Evolutionary conservation across 106 monocot genomes (phyloP).

Genomic region (Dendrobium officinale): DNA sequence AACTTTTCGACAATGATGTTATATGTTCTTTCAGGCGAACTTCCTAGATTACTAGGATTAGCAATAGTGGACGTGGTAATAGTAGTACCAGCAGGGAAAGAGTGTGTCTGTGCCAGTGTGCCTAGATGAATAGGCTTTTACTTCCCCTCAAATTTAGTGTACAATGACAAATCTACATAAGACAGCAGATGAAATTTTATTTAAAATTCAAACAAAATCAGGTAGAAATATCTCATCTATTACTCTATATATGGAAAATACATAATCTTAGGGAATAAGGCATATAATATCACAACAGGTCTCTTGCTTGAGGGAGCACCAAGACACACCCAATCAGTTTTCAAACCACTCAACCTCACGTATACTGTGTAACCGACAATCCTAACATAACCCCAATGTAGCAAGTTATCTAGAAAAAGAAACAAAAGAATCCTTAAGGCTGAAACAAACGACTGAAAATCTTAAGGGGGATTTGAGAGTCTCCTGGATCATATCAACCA

Average conservation of each 20-base stretch:
- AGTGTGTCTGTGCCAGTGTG: too few species aligned
- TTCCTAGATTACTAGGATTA: too few species aligned
- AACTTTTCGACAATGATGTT: not conserved
- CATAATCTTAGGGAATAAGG: not conserved
- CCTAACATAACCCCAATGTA: too few species aligned
- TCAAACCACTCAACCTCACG: not conserved
- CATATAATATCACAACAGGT: not conserved
- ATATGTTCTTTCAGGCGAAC: too few species aligned
- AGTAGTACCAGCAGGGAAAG: too few species aligned
- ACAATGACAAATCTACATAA: too few species aligned
- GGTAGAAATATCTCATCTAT: not conserved
- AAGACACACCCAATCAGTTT: not conserved
- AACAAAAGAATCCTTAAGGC: not conserved
- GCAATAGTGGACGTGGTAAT: too few species aligned
- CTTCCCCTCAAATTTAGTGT: too few species aligned
- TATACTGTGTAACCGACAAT: too few species aligned
- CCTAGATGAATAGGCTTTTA: too few species aligned
- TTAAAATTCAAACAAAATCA: not conserved
- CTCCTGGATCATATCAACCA: not conserved
- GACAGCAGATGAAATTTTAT: not conserved
- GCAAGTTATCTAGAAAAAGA: too few species aligned
- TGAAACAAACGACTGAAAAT: not conserved
- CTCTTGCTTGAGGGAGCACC: not conserved
- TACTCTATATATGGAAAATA: not conserved
- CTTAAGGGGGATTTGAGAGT: not conserved